A percentile compares a stretch with the other conserved stretches of the same genome.
Conservation (phyloP, 495 filamentous ascomycete species). For the Xylaria venustula region DNA sequence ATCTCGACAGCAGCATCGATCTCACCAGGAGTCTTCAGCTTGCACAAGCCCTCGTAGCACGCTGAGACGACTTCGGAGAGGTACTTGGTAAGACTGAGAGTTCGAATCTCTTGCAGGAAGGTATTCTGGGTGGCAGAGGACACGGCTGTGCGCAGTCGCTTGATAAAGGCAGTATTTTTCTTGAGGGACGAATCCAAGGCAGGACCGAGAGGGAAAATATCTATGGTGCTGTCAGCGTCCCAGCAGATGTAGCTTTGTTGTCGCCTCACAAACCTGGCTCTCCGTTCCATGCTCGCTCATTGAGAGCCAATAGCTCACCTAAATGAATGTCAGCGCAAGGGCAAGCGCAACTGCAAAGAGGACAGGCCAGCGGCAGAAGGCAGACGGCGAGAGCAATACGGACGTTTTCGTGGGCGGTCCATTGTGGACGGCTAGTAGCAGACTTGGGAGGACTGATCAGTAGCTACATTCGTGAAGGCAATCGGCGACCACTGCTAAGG, state of each 20-base stretch:
- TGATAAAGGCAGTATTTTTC: conserved; percentile 99
- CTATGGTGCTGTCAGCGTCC: conserved; percentile 45
- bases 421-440: conserved; percentile 49
- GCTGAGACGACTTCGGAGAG: conserved; percentile 98
- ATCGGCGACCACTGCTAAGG: conserved; percentile 31
- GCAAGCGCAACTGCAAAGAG: too few relatives aligned
- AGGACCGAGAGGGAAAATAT: conserved; percentile 72
- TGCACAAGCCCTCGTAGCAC: conserved; percentile 92
- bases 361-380: too few relatives aligned
- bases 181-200: conserved; percentile 95
- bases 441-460: conserved; percentile 9
- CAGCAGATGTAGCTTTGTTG: conserved; percentile 10
- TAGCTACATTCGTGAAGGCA: conserved; percentile 39
- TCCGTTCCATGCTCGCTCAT: conserved; percentile 82
- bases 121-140: conserved; percentile 72
- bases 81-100: conserved; percentile 93
- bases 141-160: conserved; percentile 87
- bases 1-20: conserved; percentile 91
- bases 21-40: conserved; percentile 84
- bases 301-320: conserved; percentile 90
- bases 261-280: conserved; percentile 65
- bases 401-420: conserved; percentile 86
- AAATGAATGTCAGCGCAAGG: conserved; percentile 26
- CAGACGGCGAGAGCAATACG: conserved; percentile 20
- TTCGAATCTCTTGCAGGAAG: conserved; percentile 88